phyloP scores from a whole-genome alignment of 2,329 filamentous ascomycete genomes.

The Aureobasidium sp. region DNA sequence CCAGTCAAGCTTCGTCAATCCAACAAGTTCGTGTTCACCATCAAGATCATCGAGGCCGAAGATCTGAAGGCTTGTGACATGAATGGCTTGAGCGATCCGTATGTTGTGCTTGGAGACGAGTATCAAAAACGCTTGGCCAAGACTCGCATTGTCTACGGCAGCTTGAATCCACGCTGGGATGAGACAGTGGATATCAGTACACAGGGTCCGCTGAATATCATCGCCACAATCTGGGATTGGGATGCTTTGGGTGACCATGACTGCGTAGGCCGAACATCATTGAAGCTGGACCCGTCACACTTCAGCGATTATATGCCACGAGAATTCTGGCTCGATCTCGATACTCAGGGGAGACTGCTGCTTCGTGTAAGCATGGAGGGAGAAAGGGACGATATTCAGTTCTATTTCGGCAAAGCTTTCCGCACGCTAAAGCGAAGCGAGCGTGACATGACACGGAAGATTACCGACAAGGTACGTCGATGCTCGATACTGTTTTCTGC shows the following conservation, averaged over 20 bases:
- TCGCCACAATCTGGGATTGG: slow-evolving; percentile 97
- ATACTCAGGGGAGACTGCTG: slow-evolving; percentile 84
- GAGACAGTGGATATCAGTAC: slow-evolving; percentile 96
- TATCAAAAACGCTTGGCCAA: slow-evolving; percentile 96
- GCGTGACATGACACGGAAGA: slow-evolving; percentile 94
- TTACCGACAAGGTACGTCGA: slow-evolving; percentile 80
- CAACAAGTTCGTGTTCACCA: slow-evolving; percentile 92
- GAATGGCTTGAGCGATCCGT: slow-evolving; percentile 89
- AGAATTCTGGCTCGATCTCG: slow-evolving; percentile 96
- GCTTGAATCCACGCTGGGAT: slow-evolving; percentile 91
- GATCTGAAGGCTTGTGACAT: slow-evolving; percentile 97
- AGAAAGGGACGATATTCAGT: slow-evolving; percentile 95
- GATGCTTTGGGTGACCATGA: slow-evolving; percentile 96
- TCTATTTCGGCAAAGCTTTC: slow-evolving; percentile 97
- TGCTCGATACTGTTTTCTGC: background rate
- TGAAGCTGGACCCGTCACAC: slow-evolving; percentile 96
- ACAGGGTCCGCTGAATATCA: slow-evolving; percentile 82
- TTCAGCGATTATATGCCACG: slow-evolving; percentile 93
- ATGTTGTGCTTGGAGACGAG: slow-evolving; percentile 93
- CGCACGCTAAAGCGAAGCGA: slow-evolving; percentile 90
- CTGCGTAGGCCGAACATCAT: slow-evolving; percentile 89
- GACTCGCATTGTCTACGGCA: slow-evolving; percentile 84
- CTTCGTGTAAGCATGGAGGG: slow-evolving; percentile 97
- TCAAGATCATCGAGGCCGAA: slow-evolving; percentile 97
- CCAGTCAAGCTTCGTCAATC: slow-evolving; percentile 57